Evolutionary conservation across 2,329 filamentous ascomycete genomes (phyloP).

Genomic region (Lachnellula cervina): DNA sequence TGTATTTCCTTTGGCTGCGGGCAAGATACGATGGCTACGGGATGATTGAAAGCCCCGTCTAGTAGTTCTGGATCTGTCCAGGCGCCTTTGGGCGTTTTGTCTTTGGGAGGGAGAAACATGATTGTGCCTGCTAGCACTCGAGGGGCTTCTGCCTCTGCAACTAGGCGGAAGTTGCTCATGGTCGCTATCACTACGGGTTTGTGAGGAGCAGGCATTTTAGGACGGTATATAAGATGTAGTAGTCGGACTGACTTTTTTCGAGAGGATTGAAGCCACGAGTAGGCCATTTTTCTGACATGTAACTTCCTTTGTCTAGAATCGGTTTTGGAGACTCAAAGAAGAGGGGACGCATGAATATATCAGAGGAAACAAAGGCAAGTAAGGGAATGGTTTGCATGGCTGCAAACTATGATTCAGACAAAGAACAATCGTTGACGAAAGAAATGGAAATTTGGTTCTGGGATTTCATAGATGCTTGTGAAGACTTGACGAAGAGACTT

Average conservation of each 20-base stretch:
- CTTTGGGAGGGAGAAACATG: slow-evolving; percentile 15
- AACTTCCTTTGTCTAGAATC: no score
- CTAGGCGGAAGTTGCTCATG: not conserved
- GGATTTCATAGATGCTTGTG: no score
- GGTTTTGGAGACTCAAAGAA: no score
- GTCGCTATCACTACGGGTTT: not conserved
- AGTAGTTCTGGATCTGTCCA: slow-evolving; percentile 1
- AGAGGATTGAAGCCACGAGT: no score
- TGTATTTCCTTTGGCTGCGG: not conserved
- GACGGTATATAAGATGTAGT: not conserved
- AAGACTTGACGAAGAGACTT: no score
- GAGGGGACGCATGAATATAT: not conserved
- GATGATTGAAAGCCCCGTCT: slow-evolving; percentile 16
- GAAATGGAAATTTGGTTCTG: no score
- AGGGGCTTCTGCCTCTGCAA: slow-evolving; percentile 2
- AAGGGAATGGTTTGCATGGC: not conserved
- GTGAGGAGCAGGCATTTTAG: not conserved
- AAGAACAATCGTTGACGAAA: not conserved
- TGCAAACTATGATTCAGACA: not conserved
- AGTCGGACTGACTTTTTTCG: not conserved
- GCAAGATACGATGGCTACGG: slow-evolving; percentile 9
- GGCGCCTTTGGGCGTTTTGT: not conserved
- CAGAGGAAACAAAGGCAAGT: not conserved
- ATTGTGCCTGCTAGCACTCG: slow-evolving; percentile 11
- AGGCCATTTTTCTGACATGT: no score